These are phyloP conservation scores for Penicillium odoratum DNA, from an alignment of 495 filamentous ascomycete species.

Conservation along the genomic window DNA sequence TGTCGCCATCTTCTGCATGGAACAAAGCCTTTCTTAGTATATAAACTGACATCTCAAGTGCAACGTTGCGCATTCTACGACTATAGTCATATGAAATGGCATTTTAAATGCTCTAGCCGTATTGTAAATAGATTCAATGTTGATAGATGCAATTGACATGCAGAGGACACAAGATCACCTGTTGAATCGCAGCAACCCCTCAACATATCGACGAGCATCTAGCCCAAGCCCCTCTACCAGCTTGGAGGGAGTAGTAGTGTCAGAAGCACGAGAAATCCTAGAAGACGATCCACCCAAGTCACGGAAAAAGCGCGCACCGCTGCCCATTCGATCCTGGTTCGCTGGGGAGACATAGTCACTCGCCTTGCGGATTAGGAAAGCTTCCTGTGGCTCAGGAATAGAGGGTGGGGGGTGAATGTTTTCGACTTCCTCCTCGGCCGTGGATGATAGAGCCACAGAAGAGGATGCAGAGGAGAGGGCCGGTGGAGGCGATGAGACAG, in stretches of 20 bases:
- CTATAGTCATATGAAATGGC: no score
- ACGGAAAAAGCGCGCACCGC: conserved; percentile 49
- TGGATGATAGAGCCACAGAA: conserved; percentile 18
- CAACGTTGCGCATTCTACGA: no score
- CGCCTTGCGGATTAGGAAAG: conserved; percentile 77
- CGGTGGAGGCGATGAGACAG: conserved; percentile 22
- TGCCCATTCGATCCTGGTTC: conserved; percentile 36
- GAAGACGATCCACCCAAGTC: conserved; percentile 45
- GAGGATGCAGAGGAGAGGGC: conserved; percentile 24
- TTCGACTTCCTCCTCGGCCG: conserved; percentile 25
- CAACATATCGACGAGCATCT: conserved; percentile 84
- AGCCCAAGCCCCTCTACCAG: conserved; percentile 85
- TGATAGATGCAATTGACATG: background rate
- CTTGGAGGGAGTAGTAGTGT: conserved; percentile 62
- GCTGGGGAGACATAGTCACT: conserved; percentile 55
- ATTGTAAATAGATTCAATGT: background rate
- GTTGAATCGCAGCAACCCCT: conserved; percentile 75
- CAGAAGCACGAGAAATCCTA: conserved; percentile 20
- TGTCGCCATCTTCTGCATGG: no score
- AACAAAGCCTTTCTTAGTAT: no score
- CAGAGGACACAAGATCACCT: conserved; percentile 41
- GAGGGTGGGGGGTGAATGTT: background rate
- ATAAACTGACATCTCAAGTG: no score
- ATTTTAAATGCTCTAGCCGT: background rate
- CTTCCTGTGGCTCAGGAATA: conserved; percentile 52